These are phyloP conservation scores for Gardenia jasminoides DNA, from an alignment of 257 asterid genomes.

Conservation along the genomic window DNA sequence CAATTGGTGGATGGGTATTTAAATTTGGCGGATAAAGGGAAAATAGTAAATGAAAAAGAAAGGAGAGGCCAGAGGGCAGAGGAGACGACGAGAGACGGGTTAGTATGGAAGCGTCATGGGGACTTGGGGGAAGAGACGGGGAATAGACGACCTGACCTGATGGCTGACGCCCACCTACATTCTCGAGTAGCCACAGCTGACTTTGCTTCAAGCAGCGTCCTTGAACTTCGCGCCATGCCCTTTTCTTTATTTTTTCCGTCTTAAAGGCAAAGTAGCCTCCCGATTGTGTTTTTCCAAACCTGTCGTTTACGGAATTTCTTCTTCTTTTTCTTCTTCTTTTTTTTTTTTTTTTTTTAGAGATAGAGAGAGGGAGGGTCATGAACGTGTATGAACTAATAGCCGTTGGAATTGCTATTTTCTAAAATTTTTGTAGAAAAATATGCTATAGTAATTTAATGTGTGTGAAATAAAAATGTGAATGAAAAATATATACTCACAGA, in stretches of 20 bases:
- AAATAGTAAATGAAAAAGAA: not conserved
- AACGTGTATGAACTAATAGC: too few species aligned
- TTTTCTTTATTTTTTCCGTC: not conserved
- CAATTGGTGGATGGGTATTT: not conserved
- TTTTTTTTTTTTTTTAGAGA: not conserved
- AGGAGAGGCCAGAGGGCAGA: conserved; percentile 5
- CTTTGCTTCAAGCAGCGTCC: conserved; percentile 27
- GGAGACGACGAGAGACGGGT: not conserved
- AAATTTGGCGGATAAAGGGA: not conserved
- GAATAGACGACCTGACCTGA: not conserved
- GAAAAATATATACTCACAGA: too few species aligned
- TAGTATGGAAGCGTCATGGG: not conserved
- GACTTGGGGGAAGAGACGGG: not conserved
- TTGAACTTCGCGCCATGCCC: conserved; percentile 48
- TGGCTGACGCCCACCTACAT: not conserved
- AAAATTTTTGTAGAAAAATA: too few species aligned
- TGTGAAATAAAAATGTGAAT: too few species aligned
- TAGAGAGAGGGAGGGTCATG: too few species aligned
- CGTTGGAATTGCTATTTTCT: too few species aligned
- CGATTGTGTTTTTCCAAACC: too few species aligned
- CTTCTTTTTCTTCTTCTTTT: too few species aligned
- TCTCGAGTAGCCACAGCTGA: conserved; percentile 43
- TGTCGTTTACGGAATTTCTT: too few species aligned
- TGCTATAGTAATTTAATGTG: too few species aligned
- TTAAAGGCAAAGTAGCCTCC: too few species aligned